Percentiles rank a stretch among this genome's conserved stretches.
phyloP scores from a whole-genome alignment of 1,284 basidiomycete species.

The Ustilago loliicola region DNA sequence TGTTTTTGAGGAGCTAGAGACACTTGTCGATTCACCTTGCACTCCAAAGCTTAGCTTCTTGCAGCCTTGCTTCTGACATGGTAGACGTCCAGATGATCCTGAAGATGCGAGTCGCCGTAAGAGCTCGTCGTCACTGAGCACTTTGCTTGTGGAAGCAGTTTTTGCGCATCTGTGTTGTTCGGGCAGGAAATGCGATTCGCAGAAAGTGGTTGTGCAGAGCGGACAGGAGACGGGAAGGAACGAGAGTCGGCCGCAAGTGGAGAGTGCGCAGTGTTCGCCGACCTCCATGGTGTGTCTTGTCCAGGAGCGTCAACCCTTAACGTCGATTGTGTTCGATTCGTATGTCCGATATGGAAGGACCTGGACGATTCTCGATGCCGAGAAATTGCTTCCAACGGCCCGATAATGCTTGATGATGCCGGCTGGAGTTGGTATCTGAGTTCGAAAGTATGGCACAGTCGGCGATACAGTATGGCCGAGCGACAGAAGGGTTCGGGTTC shows the following conservation, averaged over 20 bases:
- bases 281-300: slow-evolving; percentile 48
- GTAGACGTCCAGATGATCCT: slow-evolving; percentile 41
- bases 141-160: slow-evolving; percentile 30
- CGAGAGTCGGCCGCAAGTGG: slow-evolving; percentile 51
- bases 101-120: slow-evolving; percentile 22
- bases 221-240: slow-evolving; percentile 61
- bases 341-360: slow-evolving; percentile 7
- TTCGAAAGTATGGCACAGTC: slow-evolving; percentile 4
- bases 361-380: slow-evolving; percentile 14
- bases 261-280: slow-evolving; percentile 54
- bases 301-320: background rate
- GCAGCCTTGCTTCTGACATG: slow-evolving; percentile 60
- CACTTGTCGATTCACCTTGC: background rate
- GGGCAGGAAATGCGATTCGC: slow-evolving; percentile 60
- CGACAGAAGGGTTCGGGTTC: slow-evolving; percentile 5
- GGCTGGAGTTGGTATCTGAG: background rate
- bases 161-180: slow-evolving; percentile 53
- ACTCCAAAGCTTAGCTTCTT: slow-evolving; percentile 58
- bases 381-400: background rate
- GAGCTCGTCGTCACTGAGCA: slow-evolving; percentile 49
- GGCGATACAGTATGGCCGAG: slow-evolving; percentile 17
- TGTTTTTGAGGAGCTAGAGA: slow-evolving; percentile 1
- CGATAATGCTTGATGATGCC: background rate
- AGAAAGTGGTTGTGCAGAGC: slow-evolving; percentile 50
- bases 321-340: background rate